A percentile compares a stretch with the other conserved stretches of the same genome.
Evolutionary conservation across 257 asterid genomes (phyloP).

Genomic region (Solanum rostratum): DNA sequence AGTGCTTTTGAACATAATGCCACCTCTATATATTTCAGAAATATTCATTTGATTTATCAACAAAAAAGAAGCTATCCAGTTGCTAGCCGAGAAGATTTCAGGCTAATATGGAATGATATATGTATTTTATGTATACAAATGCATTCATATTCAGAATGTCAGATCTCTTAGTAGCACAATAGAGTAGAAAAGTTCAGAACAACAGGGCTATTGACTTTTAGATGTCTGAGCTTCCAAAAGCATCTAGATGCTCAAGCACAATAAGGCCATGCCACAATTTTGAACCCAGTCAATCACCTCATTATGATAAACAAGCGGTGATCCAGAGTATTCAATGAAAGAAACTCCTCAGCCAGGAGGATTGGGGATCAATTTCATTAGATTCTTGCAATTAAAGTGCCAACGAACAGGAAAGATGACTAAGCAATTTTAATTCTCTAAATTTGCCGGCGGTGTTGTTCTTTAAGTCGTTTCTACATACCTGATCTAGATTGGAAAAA

Average conservation of each 20-base stretch:
- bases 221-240: not conserved
- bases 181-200: not conserved
- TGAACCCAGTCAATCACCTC: not conserved
- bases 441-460: not conserved
- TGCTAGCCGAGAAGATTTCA: not conserved
- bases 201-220: not conserved
- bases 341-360: not conserved
- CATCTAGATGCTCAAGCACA: not conserved
- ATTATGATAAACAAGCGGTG: too few relatives aligned
- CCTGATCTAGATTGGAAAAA: not conserved
- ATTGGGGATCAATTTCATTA: not conserved
- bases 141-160: not conserved
- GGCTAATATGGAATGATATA: not conserved
- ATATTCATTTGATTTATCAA: not conserved
- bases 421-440: not conserved
- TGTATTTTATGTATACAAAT: not conserved
- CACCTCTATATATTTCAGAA: not conserved
- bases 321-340: not conserved
- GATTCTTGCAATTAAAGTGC: not conserved
- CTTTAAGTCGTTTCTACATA: not conserved
- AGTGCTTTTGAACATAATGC: not conserved
- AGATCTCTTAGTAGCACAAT: not conserved
- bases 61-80: not conserved
- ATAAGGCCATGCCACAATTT: not conserved
- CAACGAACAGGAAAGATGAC: not conserved